Evolutionary conservation across 306 rosid species (phyloP).

Genomic region (Prunus persica): DNA sequence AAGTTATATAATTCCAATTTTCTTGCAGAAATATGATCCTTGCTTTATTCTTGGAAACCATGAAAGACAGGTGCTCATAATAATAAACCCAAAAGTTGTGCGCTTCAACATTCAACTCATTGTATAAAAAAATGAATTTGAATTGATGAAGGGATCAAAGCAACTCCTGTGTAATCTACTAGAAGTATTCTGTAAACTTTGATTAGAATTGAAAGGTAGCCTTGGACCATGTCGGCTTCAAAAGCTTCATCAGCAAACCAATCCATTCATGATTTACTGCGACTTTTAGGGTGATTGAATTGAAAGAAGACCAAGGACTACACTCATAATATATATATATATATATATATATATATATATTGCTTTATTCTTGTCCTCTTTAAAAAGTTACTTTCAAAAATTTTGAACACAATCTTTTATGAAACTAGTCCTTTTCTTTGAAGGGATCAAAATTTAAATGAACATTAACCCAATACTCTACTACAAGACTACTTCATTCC

Average conservation of each 20-base stretch:
- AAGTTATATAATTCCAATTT: background rate
- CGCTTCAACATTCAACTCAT: background rate
- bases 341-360: background rate
- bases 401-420: background rate
- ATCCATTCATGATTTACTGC: slow-evolving; percentile 10
- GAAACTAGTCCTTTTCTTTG: background rate
- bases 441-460: background rate
- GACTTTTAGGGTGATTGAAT: slow-evolving; percentile 20
- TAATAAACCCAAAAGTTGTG: background rate
- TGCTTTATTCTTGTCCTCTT: slow-evolving; percentile 5
- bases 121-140: background rate
- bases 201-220: background rate
- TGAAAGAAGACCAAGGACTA: slow-evolving; percentile 2
- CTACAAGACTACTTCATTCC: background rate
- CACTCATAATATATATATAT: background rate
- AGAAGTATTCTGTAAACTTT: background rate
- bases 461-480: background rate
- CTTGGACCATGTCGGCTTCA: slow-evolving; percentile 5
- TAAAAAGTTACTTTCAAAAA: slow-evolving; percentile 7
- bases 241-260: slow-evolving; percentile 14
- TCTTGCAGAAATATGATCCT: background rate
- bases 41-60: background rate
- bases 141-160: background rate
- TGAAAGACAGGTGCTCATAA: background rate
- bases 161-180: background rate